phyloP scores from a whole-genome alignment of 139 green algal species.

The Coelastrella sp. region DNA sequence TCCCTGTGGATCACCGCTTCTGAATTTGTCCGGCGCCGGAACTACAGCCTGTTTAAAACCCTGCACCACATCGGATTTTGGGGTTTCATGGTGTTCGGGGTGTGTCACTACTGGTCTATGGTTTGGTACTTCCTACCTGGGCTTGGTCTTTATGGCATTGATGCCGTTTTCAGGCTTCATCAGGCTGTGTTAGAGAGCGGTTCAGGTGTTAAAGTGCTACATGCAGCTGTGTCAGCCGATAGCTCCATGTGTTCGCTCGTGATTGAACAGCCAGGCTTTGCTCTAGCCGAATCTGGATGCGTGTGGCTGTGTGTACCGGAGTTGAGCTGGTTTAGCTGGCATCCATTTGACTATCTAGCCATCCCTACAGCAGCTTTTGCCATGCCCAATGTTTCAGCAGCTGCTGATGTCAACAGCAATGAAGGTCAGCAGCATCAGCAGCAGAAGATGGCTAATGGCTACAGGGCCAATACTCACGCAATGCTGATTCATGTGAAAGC shows the following conservation, averaged over 20 bases:
- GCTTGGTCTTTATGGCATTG: background rate
- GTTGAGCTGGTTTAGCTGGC: background rate
- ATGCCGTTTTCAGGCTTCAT: background rate
- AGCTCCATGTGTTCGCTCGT: background rate
- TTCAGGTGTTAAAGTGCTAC: background rate
- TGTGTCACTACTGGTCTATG: constrained; percentile 30
- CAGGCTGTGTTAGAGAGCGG: background rate
- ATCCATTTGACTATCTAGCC: constrained; percentile 29
- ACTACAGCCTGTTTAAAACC: constrained; percentile 5
- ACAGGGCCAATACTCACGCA: too few relatives aligned
- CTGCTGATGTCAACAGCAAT: too few relatives aligned
- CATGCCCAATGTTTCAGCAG: too few relatives aligned
- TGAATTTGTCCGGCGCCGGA: background rate
- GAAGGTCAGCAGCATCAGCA: too few relatives aligned
- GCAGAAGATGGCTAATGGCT: too few relatives aligned
- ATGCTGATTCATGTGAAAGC: too few relatives aligned
- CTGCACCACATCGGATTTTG: constrained; percentile 35
- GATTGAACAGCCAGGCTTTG: background rate
- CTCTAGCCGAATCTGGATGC: background rate
- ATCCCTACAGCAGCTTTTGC: too few relatives aligned
- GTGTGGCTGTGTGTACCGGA: constrained; percentile 23
- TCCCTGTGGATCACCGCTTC: background rate
- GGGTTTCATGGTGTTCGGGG: constrained; percentile 2
- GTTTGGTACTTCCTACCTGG: constrained; percentile 27
- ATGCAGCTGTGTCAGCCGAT: background rate